Base-by-base conservation (phyloP, 345 rosid genomes). In the Gossypioides kirkii region DNA sequence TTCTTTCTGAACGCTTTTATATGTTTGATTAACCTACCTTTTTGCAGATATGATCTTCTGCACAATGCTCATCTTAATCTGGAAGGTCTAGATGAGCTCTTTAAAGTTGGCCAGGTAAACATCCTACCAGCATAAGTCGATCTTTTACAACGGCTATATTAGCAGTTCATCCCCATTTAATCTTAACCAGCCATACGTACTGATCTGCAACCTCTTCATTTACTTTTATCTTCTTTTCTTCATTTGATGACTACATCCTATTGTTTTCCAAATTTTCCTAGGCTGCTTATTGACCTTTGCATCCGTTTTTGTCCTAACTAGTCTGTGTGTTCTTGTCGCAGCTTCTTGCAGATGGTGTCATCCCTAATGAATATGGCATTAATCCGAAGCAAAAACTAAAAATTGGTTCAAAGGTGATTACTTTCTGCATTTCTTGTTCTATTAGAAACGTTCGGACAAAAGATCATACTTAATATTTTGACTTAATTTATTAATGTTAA, bases 261-360 rank as follows among this genome's bases (percentile, higher is more conserved):
- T 69, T 10, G 20, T 25, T 6, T 70, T 53, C 36, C 5, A 53
- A 36, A 26, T 36, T 22, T 42, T 18, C 42, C 61, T 42, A 17
- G 22, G 49, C 58, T 56, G 22, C 74, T 42, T 71, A 38, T 70
- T 41, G 52, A 43, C 32, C 20, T 8, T 2, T 22, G 36, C 28
- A 41, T 36, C 66, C 17, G 17, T 28, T 72, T 22, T 18, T 73
- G 32, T 61, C 25, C 10, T 46, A 73, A 70, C 61, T 58, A 11
- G 17, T 58, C 76, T 78, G 68, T 61, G 49, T 76, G 62, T 71
- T 83, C 61, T 81, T 82, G 18, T 80, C 83, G 79, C 86, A 95
- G 98, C 76, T 87, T 76, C 98, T 95, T 59, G 99, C 99, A 74
- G 99, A 95, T 85, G 97, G 98, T 78, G 98, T 95, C 73, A 91